A percentile compares a stretch with the other conserved stretches of the same genome.
phyloP scores from a whole-genome alignment of 2,329 filamentous ascomycete species.

The Ceratocystis cacaofunesta region DNA sequence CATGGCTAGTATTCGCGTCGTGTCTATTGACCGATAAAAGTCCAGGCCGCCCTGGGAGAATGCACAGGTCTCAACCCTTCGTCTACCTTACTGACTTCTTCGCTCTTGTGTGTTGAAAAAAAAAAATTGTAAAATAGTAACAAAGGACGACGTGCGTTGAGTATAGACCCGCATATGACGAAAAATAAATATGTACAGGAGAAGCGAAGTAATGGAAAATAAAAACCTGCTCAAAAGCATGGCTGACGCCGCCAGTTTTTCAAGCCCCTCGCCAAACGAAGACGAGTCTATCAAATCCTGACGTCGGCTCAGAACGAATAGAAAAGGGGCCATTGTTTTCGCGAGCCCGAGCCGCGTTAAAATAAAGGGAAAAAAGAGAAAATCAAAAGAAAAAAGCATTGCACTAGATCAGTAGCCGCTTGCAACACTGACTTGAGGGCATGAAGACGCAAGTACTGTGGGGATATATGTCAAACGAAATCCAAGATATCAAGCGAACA shows the following conservation, averaged over 20 bases:
- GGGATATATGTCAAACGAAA: constrained; percentile 11
- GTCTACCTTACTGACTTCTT: not conserved
- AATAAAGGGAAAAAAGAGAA: not conserved
- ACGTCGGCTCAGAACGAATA: not conserved
- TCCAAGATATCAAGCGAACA: constrained; percentile 3
- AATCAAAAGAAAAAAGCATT: not conserved
- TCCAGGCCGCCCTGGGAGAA: not conserved
- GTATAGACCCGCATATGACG: not conserved
- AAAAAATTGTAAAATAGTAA: constrained; percentile 6
- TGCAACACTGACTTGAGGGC: not conserved
- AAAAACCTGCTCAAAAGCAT: constrained; percentile 1
- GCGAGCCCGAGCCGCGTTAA: not conserved
- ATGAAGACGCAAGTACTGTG: constrained; percentile 8
- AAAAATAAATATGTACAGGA: constrained; percentile 4
- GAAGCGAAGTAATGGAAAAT: constrained; percentile 9
- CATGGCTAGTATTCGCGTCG: too few species aligned
- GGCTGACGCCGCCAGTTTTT: not conserved
- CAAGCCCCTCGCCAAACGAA: not conserved
- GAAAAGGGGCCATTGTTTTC: not conserved
- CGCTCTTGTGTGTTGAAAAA: not conserved
- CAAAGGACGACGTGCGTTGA: not conserved
- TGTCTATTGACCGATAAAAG: not conserved
- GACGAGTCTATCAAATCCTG: not conserved
- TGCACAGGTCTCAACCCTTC: not conserved
- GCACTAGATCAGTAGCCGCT: not conserved